Conservation (phyloP, 768 basidiomycete species). For the Kwoniella dejecticola region DNA sequence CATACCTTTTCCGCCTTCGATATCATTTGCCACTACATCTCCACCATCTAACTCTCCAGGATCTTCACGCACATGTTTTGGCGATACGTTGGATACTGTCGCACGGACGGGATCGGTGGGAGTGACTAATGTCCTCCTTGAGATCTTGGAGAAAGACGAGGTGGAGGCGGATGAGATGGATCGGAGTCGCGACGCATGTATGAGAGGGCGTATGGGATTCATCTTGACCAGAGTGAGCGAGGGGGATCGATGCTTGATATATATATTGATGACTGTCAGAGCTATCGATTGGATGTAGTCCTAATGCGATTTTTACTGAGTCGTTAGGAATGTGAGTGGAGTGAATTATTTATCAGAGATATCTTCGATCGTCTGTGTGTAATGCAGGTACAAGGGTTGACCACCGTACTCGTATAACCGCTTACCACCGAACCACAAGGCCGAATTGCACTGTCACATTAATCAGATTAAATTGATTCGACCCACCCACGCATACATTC, state of each 20-base stretch:
- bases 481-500: conserved; percentile 4
- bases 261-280: too few relatives aligned
- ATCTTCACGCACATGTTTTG: conserved; percentile 34
- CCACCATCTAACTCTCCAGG: conserved; percentile 45
- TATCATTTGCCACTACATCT: conserved; percentile 32
- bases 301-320: too few relatives aligned
- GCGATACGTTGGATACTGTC: conserved; percentile 26
- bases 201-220: conserved; percentile 30
- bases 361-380: too few relatives aligned
- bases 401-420: not conserved
- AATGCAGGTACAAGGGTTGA: too few relatives aligned
- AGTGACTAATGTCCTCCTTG: conserved; percentile 25
- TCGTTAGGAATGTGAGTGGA: not conserved
- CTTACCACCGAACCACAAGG: not conserved
- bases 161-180: conserved; percentile 20
- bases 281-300: too few relatives aligned
- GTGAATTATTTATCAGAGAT: too few relatives aligned
- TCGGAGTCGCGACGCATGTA: conserved; percentile 14
- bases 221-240: too few relatives aligned
- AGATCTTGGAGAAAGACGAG: too few relatives aligned
- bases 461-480: conserved; percentile 1
- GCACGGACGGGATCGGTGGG: conserved; percentile 24
- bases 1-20: conserved; percentile 41
- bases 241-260: too few relatives aligned
- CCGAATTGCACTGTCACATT: not conserved